Base-by-base conservation (phyloP, 257 asterid species). In the Ehretia macrophylla region DNA sequence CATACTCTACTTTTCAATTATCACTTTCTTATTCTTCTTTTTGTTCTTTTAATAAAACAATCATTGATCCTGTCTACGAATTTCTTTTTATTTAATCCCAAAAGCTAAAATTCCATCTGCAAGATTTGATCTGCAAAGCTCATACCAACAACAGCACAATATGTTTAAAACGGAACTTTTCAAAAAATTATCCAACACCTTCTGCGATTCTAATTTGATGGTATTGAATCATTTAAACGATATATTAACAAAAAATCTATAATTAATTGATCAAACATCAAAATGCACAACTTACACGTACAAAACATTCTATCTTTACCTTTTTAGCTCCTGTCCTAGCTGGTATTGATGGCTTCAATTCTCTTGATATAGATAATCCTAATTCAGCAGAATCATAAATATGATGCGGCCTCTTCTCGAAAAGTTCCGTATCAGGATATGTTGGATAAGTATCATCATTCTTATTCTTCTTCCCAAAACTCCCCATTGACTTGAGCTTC, bases 341-440 rank as follows among this genome's bases (percentile, higher is more conserved):
- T 4, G 90, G 93, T 17, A 89, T 79, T 0, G 94, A 84, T 11
- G 90, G 79, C 77, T 88, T 85, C 76, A 86, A 78, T 69, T 92
- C 96, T 17, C 79, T 62, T 46, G 97, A 75, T 66, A 83, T 77
- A 45, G 97, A 75, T 44, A 73, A 46, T 59, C 69, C 52, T 49
- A 93, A 81, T 79, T 89, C 99, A 40, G 86, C 88, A 35, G 96
- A 89, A 80, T 88, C 91, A 63, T 66, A 85, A 62, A 85, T 68
- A 75, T 77, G 14, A 52, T 52, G 67, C 10, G 82, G 77, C 19
- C 69, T 74, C 78, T 82, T 79, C 65, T 81, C 90, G 14, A 68
- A 74, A 56, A 62, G 70, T 61, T 76, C 89, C 58, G 71, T 83
- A 45, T 77, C 86, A 51, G 87, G 77, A 77, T 73, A 84, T 9